Evolutionary conservation across 2,329 filamentous ascomycete genomes (phyloP), one percentile per base, ranked within the genome.

Genomic region (Elsinoe perseae): DNA sequence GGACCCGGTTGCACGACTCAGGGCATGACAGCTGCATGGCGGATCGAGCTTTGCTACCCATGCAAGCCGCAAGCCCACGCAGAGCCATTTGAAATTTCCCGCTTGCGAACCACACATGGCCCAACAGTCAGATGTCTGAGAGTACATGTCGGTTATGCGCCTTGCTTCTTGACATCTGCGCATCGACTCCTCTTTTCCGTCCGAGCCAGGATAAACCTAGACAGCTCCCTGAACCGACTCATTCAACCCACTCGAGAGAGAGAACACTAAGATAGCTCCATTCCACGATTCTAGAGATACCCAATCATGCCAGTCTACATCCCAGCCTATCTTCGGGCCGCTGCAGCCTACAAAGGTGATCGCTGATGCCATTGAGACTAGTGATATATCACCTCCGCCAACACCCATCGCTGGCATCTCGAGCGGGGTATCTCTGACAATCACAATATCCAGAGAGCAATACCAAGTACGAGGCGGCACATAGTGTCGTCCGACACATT

Each of bases 121-220:
- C 30, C 25, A 52, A 18, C 30, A 20, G 18, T 52, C 30, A 52
- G 25, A 21, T 52, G 18, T 50, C 21, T 38, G 32, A 20, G 9
- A 16, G 38, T 52, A 30, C 32, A 52, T n/a, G 48, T 38, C 48
- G 48, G 25, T 36, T 52, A 52, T 52, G 48, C 48, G 38, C 28
- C 28, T 34, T 25, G 32, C 48, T 23, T 28, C 48, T 52, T 38
- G 48, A 52, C 48, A 38, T 36, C 18, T 38, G 48, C 48, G 27
- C 25, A n/a, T 52, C 25, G 12, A 25, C 28, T 52, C 25, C 43
- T 52, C 28, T 20, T 52, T 10, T 23, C 28, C 48, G 48, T 20
- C 48, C 28, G 48, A 52, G 20, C 48, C n/a, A 36, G 48, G 27
- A 52, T 36, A 23, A 14, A 14, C 27, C 18, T 18, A 30, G 28